These are phyloP conservation scores for Camptophora hylomeconis DNA, from an alignment of 2,329 filamentous ascomycete species.

Conservation along the genomic window DNA sequence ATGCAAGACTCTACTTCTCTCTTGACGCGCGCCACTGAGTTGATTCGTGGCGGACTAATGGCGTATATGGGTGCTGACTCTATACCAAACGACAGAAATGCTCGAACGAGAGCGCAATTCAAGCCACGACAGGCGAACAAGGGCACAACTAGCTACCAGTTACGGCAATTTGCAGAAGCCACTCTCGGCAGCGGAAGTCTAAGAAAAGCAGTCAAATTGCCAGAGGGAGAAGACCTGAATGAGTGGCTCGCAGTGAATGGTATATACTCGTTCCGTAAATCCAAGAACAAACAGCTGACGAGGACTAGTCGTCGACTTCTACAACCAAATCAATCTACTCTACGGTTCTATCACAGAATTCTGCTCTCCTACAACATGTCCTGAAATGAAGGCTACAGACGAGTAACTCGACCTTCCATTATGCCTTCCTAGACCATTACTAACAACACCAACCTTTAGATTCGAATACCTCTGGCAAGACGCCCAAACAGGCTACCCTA, in stretches of 20 bases:
- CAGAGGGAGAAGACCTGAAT: slow-evolving; percentile 93
- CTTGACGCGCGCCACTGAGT: slow-evolving; percentile 19
- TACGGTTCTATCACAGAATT: slow-evolving; percentile 99
- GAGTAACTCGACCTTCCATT: slow-evolving; percentile 53
- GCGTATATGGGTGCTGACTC: slow-evolving; percentile 22
- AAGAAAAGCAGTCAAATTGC: slow-evolving; percentile 89
- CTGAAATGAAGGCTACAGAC: slow-evolving; percentile 99
- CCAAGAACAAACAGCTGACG: slow-evolving; percentile 10
- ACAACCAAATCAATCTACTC: slow-evolving; percentile 98
- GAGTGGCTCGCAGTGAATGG: slow-evolving; percentile 98
- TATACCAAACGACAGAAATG: slow-evolving; percentile 61
- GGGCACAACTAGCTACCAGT: slow-evolving; percentile 80
- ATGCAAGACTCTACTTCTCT: slow-evolving; percentile 9
- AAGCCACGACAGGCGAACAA: slow-evolving; percentile 74
- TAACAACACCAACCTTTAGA: slow-evolving; percentile 31
- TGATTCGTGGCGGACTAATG: slow-evolving; percentile 20
- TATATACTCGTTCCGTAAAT: slow-evolving; percentile 27
- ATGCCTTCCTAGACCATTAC: slow-evolving; percentile 7
- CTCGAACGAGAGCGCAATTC: slow-evolving; percentile 80
- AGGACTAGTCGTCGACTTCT: slow-evolving; percentile 88
- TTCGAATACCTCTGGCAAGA: slow-evolving; percentile 99
- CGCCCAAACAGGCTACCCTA: slow-evolving; percentile 70
- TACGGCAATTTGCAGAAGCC: slow-evolving; percentile 95
- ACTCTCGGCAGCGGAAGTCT: slow-evolving; percentile 89
- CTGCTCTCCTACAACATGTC: slow-evolving; percentile 91